Evolutionary conservation across 2,329 filamentous ascomycete species (phyloP), one percentile per base, ranked within the genome.

Genomic region (Ophiosphaerella korrae): DNA sequence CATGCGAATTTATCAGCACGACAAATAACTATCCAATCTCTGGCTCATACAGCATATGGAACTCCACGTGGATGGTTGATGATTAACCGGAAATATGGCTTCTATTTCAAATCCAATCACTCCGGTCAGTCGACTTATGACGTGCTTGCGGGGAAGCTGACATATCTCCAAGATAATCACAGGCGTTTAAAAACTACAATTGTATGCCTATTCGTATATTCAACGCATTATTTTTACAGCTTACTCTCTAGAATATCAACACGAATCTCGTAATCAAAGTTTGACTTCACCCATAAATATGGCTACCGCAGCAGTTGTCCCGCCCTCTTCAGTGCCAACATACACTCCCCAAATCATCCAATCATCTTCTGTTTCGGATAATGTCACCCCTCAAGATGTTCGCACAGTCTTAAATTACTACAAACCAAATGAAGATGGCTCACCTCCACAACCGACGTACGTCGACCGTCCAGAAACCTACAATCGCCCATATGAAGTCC

Each of bases 121-220:
- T 49, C 46, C 24, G 47, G 51, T 9, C 34, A 44, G 45, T 54
- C 35, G 58, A 18, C 16, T 41, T 50, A 70, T 70, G 48, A 53
- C 65, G 66, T 70, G 66, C 65, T 67, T 70, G 66, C 64, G 66
- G 66, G 65, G 66, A 66, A 66, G 54, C 60, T 66, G 57, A 66
- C 60, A 61, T 63, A 64, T 66, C 53, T 12, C 24, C 26, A 13
- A 5, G 13, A 24, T 35, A 26, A 5, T 11, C 31, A 8, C 11
- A 24, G 11, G 7, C 18, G 9, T 48, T 42, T 42, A 42, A 38
- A 7, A 39, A 7, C 14, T 32, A 5, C 34, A 36, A 6, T 36
- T 36, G 13, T 2, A 8, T 29, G 26, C 7, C 26, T 11, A 8
- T 11, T 29, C 7, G 26, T 29, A 29, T 29, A 29, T 29, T 2